A percentile compares a stretch with the other conserved stretches of the same genome.
Conservation (phyloP, 106 monocot genomes). For the Dioscorea alata region DNA sequence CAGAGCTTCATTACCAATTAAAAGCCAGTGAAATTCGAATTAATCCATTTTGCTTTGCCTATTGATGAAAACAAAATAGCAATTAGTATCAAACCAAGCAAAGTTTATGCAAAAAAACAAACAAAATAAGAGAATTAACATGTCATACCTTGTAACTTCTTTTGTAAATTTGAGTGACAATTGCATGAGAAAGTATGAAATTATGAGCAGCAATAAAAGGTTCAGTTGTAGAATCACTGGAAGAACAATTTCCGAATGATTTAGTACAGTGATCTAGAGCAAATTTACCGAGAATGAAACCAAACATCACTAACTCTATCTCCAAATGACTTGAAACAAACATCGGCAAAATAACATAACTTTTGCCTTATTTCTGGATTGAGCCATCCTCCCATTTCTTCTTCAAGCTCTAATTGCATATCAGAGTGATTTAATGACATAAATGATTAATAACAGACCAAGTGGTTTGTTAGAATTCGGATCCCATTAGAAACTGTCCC, state of each 20-base stretch:
- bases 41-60: slow-evolving; percentile 34
- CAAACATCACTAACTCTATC: slow-evolving; percentile 34
- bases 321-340: slow-evolving; percentile 56
- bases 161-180: slow-evolving; percentile 34
- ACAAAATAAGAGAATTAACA: background rate
- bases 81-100: background rate
- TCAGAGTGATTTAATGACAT: slow-evolving; percentile 46
- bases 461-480: too few relatives aligned
- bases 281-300: slow-evolving; percentile 30
- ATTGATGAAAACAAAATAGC: background rate
- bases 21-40: slow-evolving; percentile 30
- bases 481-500: too few relatives aligned
- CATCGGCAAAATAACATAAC: slow-evolving; percentile 42
- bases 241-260: slow-evolving; percentile 21
- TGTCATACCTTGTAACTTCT: slow-evolving; percentile 35
- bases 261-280: slow-evolving; percentile 44
- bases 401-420: slow-evolving; percentile 45
- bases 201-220: slow-evolving; percentile 42
- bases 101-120: background rate
- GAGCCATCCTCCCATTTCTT: slow-evolving; percentile 36
- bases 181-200: slow-evolving; percentile 38
- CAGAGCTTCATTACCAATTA: slow-evolving; percentile 27
- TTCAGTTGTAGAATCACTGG: slow-evolving; percentile 30
- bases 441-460: too few relatives aligned
- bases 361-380: slow-evolving; percentile 51